phyloP scores from a whole-genome alignment of 768 basidiomycete genomes.

The Leccinum subtestaceum region DNA sequence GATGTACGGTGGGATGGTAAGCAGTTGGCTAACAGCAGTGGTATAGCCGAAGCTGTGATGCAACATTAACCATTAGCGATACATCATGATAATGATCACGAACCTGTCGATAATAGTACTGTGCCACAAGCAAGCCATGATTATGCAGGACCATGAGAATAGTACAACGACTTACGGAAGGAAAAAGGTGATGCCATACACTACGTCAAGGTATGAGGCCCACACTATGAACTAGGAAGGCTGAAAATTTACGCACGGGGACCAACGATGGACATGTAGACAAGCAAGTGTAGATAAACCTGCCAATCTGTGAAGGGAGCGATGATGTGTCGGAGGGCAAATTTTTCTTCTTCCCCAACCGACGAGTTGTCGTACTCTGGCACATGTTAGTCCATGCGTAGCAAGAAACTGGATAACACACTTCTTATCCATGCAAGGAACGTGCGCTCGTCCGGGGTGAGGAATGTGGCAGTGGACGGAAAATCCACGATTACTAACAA shows the following conservation, averaged over 20 bases:
- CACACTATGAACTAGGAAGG: not conserved
- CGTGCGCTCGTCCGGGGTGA: constrained; percentile 16
- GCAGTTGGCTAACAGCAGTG: constrained; percentile 54
- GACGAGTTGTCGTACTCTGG: constrained; percentile 34
- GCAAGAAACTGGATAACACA: constrained; percentile 16
- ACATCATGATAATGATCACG: not conserved
- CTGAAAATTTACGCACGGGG: constrained; percentile 46
- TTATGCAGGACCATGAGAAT: not conserved
- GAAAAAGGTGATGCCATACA: constrained; percentile 70
- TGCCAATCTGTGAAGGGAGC: constrained; percentile 65
- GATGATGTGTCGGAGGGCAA: constrained; percentile 51
- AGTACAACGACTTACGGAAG: constrained; percentile 49
- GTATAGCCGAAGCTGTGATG: constrained; percentile 54
- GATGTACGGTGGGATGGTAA: constrained; percentile 68
- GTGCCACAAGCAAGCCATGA: not conserved
- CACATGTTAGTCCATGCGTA: constrained; percentile 52
- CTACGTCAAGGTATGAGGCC: constrained; percentile 29
- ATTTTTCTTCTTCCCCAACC: constrained; percentile 47
- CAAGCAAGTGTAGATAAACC: constrained; percentile 27
- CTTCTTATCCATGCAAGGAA: constrained; percentile 20
- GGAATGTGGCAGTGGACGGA: constrained; percentile 18
- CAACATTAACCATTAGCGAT: constrained; percentile 1
- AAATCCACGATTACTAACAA: constrained; percentile 55
- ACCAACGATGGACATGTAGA: constrained; percentile 48
- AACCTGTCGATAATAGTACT: not conserved